Percentiles rank a stretch among this genome's conserved stretches.
Conservation (phyloP, 140 eudicot genomes). For the Stevia rebaudiana region DNA sequence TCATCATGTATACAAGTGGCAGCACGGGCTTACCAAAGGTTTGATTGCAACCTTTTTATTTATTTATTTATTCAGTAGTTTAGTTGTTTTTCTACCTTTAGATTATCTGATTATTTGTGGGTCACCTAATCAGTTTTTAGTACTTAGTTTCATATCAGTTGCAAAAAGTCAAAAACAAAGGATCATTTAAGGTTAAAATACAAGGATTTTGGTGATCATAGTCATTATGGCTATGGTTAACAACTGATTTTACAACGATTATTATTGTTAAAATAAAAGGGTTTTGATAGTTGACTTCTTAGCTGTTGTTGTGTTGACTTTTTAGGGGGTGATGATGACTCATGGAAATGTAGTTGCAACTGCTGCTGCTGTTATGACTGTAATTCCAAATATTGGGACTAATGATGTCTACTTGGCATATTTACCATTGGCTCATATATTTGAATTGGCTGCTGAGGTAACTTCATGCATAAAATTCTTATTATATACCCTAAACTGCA, state of each 20-base stretch:
- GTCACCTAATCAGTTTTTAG: not conserved
- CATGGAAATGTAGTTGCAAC: constrained; percentile 90
- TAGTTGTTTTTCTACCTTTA: not conserved
- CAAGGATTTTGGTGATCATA: not conserved
- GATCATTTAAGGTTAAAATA: not conserved
- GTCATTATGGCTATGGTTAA: not conserved
- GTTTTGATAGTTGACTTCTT: not conserved
- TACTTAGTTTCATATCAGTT: not conserved
- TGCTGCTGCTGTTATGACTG: constrained; percentile 88
- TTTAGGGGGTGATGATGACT: constrained; percentile 97
- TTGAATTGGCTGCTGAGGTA: constrained; percentile 98
- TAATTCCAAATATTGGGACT: constrained; percentile 62
- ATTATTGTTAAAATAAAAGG: not conserved
- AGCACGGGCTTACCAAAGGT: constrained; percentile 99
- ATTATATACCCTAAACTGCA: not conserved
- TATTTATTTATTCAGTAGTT: not conserved
- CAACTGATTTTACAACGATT: not conserved
- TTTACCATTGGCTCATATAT: constrained; percentile 91
- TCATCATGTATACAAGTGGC: constrained; percentile 98
- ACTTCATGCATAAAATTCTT: constrained; percentile 11
- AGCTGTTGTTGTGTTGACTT: constrained; percentile 3
- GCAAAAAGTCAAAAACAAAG: not conserved
- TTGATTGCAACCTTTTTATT: constrained; percentile 12
- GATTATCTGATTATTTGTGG: not conserved
- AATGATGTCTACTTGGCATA: constrained; percentile 81